Evolutionary conservation across 139 green algal genomes (phyloP).

Genomic region (Chlamydomonas incerta): DNA sequence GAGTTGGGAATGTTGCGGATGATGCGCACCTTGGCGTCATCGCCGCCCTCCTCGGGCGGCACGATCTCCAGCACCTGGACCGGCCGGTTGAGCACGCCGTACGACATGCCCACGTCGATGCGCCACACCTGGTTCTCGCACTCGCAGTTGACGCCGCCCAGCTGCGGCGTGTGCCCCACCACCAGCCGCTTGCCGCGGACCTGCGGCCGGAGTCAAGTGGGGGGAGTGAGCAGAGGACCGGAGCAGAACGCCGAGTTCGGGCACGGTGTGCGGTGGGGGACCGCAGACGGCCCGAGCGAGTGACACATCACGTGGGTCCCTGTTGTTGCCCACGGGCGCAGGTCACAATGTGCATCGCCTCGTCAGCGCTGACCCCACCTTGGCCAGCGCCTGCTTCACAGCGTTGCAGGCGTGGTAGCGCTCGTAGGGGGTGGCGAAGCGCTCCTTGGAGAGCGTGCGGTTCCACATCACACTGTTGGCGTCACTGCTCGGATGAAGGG

Average conservation of each 20-base stretch:
- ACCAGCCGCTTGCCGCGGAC: conserved; percentile 82
- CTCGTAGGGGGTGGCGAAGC: conserved; percentile 71
- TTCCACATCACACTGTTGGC: conserved; percentile 91
- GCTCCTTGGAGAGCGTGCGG: conserved; percentile 77
- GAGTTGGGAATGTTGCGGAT: not conserved
- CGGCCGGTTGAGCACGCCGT: conserved; percentile 85
- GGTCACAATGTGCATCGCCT: no score
- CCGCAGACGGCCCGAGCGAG: no score
- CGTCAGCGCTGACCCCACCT: not conserved
- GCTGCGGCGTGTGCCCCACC: conserved; percentile 92
- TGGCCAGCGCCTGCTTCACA: conserved; percentile 71
- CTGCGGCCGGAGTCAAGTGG: no score
- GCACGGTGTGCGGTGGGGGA: no score
- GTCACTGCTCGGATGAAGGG: conserved; percentile 59
- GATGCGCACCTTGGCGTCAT: conserved; percentile 1
- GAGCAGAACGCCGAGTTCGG: no score
- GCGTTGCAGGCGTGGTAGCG: conserved; percentile 71
- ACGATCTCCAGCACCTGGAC: conserved; percentile 65
- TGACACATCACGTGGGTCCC: no score
- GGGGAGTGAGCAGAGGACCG: no score
- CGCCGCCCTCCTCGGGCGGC: not conserved
- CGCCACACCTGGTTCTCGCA: conserved; percentile 87
- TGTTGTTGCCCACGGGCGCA: no score
- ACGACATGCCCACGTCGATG: conserved; percentile 93
- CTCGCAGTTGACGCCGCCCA: conserved; percentile 89